Conservation (phyloP, 164 flowering plant species). For the Nymphaea colorata region DNA sequence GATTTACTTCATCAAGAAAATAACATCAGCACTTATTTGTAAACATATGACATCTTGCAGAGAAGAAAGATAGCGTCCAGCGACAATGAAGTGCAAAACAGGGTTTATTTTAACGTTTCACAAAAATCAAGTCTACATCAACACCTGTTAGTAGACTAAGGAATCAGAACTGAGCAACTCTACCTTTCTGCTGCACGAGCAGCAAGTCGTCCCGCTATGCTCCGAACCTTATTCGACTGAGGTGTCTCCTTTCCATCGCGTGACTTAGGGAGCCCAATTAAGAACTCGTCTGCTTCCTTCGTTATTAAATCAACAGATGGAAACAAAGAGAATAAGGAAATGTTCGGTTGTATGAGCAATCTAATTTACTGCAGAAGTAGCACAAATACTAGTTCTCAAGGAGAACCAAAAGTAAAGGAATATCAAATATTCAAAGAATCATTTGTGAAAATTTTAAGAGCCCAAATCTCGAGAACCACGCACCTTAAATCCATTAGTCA, state of each 20-base stretch:
- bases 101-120: not conserved
- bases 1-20: no score
- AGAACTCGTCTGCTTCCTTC: conserved; percentile 86
- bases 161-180: not conserved
- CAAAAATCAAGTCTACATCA: not conserved
- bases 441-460: no score
- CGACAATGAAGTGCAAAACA: no score
- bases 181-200: conserved; percentile 82
- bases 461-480: no score
- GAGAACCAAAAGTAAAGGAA: no score
- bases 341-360: no score
- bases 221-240: conserved; percentile 79
- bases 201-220: conserved; percentile 72
- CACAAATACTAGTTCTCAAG: no score
- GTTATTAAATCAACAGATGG: not conserved
- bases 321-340: not conserved
- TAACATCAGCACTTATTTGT: not conserved
- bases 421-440: no score
- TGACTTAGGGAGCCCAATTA: conserved; percentile 70
- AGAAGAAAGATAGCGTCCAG: no score
- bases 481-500: no score
- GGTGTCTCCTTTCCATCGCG: conserved; percentile 65
- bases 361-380: no score
- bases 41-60: not conserved
- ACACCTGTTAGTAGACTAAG: not conserved